phyloP scores from a whole-genome alignment of 1,284 basidiomycete species.

The Tausonia pullulans region DNA sequence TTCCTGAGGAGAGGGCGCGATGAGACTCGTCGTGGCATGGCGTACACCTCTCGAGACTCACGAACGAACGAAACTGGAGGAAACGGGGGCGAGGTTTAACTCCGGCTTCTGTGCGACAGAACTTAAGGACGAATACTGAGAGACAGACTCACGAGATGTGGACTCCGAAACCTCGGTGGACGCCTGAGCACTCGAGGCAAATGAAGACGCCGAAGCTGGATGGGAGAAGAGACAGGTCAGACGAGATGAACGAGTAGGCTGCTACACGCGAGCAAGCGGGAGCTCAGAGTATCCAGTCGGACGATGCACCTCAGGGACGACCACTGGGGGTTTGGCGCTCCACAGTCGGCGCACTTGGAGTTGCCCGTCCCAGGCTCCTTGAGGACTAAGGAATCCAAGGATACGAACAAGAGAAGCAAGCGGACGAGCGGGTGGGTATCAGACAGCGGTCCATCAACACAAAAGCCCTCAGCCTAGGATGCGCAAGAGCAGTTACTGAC shows the following conservation, averaged over 20 bases:
- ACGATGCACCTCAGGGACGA: conserved; percentile 55
- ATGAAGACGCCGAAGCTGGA: conserved; percentile 55
- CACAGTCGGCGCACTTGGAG: conserved; percentile 48
- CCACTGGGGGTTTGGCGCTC: conserved; percentile 82
- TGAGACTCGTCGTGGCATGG: too few species aligned
- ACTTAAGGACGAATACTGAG: conserved; percentile 13
- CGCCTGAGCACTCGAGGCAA: conserved; percentile 80
- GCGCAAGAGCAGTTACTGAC: background rate
- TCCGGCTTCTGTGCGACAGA: background rate
- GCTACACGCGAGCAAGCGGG: conserved; percentile 7
- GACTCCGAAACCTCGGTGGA: conserved; percentile 78
- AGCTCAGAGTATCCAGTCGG: conserved; percentile 22
- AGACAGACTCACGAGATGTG: conserved; percentile 38
- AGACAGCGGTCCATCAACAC: background rate
- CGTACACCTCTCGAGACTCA: too few species aligned
- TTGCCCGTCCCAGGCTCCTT: background rate
- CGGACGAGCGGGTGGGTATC: background rate
- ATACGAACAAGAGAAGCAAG: background rate
- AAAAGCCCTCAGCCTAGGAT: background rate
- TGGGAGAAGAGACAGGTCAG: conserved; percentile 36
- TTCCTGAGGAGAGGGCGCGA: conserved; percentile 30
- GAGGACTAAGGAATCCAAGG: conserved; percentile 2
- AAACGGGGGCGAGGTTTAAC: conserved; percentile 23
- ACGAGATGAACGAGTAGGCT: background rate
- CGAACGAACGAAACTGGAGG: conserved; percentile 72